Evolutionary conservation across 192 early-diverging fungal genomes (phyloP), one percentile per base, ranked within the genome.

Genomic region (Entomortierella beljakovae): DNA sequence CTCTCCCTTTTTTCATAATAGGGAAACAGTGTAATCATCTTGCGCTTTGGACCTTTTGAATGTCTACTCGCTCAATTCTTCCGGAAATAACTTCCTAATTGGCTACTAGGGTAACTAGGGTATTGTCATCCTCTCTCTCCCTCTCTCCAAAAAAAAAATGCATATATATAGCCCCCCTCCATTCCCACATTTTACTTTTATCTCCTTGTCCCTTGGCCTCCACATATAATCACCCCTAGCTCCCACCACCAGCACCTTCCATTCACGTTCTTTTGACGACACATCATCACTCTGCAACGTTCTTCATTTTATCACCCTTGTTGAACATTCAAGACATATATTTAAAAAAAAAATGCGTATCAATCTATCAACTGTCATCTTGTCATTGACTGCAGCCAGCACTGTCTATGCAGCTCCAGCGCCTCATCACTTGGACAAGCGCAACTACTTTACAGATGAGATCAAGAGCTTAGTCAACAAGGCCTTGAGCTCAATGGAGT

Each of bases 401-500:
- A 18, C 55, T 3, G 55, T 34, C 33, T 34, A 34, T 34, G 31
- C 31, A 23, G 33, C 55, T 13, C 31, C 55, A 5, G 32, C 31
- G 6, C 18, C 29, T 32, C 26, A 29, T 31, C 34, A 63, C 13
- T 46, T 72, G 35, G 40, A 62, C 55, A 58, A 72, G 56, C 70
- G 70, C 5, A 56, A 48, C 34, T 63, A 46, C 61, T 53, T 64
- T 31, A 40, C 31, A 6, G 70, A 71, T 33, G 43, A 71, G 20
- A 23, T 71, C 25, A 64, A 61, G 33, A 38, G 4, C 10, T 61
- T 71, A 22, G 22, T 71, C 32, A 31, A 20, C 13, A 38, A 72
- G 46, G 70, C 48, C 7, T 8, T 72, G 23, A 58, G 31, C 15
- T 32, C 33, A 1, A n/a, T 72, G 8, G 61, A 64, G 20, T 86